phyloP scores from a whole-genome alignment of 1,284 basidiomycete genomes.

The Rhodotorula sp. region DNA sequence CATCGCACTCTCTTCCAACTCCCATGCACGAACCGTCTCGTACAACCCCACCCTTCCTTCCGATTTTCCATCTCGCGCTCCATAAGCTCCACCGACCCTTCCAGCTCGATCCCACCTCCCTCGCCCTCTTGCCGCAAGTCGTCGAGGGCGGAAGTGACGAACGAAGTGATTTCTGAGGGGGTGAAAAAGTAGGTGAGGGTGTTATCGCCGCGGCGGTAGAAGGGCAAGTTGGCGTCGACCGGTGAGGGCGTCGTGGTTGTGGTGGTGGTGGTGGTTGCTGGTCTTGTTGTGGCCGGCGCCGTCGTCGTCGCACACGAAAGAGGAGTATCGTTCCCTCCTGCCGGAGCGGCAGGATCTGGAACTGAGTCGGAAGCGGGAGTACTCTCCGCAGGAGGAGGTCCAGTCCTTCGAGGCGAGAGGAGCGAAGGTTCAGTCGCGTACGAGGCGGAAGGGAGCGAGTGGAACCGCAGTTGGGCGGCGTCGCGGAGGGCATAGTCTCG shows the following conservation, averaged over 20 bases:
- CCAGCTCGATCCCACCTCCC: conserved; percentile 29
- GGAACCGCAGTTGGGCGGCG: conserved; percentile 49
- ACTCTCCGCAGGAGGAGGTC: too few species aligned
- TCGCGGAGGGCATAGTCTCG: conserved; percentile 51
- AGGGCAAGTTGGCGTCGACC: conserved; percentile 20
- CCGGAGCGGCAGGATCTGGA: neutral
- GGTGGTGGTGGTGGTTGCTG: neutral
- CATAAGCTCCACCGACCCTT: conserved; percentile 41
- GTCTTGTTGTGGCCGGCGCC: neutral
- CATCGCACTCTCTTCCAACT: conserved; percentile 39
- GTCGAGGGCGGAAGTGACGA: neutral
- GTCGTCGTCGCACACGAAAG: neutral
- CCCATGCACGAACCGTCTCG: conserved; percentile 45
- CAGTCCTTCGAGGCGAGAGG: conserved; percentile 41
- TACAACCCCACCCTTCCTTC: conserved; percentile 39
- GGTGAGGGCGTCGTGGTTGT: too few species aligned
- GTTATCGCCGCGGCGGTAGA: conserved; percentile 49
- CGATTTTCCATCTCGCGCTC: conserved; percentile 43
- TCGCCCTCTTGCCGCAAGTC: neutral
- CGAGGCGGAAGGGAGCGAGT: conserved; percentile 40
- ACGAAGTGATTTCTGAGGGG: conserved; percentile 40
- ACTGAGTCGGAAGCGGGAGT: conserved; percentile 16
- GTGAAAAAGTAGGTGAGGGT: conserved; percentile 51
- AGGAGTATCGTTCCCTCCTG: neutral
- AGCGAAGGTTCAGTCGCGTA: conserved; percentile 44